Evolutionary conservation across 768 basidiomycete species (phyloP), one percentile per base, ranked within the genome.

Genomic region (Strobilomyces echinocephalus): DNA sequence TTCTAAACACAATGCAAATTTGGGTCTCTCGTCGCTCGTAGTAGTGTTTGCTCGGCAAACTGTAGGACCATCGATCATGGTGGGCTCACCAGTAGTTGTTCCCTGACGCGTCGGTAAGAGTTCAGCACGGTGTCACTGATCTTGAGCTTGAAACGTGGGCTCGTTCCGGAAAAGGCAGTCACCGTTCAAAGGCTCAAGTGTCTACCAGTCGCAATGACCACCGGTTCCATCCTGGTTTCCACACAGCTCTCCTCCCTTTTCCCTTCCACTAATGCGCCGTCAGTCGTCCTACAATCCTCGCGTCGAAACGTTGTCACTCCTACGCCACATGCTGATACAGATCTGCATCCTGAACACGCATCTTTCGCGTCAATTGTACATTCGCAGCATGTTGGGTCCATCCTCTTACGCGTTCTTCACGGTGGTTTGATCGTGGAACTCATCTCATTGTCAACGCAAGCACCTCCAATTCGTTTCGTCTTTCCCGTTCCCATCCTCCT

Each of bases 391-490:
- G 80, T 84, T 4, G 87, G 87, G 15, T 78, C 85, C 46, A 76
- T 93, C 49, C 78, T 92, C 48, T 69, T 85, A 44, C 85, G 92
- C 55, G 78, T 91, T 43, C 74, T 92, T 50, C 85, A 92, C 56
- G 82, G 79, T 42, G 86, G 85, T 24, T 70, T 83, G 57, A 84
- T 91, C 46, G 69, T 91, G 40, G 89, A 94, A 63, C 79, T 95
- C 43, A 64, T 84, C 35, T 88, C 90, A n/a, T 73, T 91, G 42
- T 81, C 87, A 6, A 76, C 79, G 1, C 73, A 81, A 58, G 73
- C 84, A 3, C 74, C 79, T 31, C 83, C 90, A 16, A 78, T 92
- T 57, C 83, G 89, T 53, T 82, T 94, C 66, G 76, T 88, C 58
- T 90, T 91, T 60, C 89, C 90, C 35, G 81, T 87, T 10, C 64